Percentiles rank a stretch among this genome's conserved stretches.
These are phyloP conservation scores for Boletus sensibilis DNA, from an alignment of 768 basidiomycete genomes.

Conservation along the genomic window DNA sequence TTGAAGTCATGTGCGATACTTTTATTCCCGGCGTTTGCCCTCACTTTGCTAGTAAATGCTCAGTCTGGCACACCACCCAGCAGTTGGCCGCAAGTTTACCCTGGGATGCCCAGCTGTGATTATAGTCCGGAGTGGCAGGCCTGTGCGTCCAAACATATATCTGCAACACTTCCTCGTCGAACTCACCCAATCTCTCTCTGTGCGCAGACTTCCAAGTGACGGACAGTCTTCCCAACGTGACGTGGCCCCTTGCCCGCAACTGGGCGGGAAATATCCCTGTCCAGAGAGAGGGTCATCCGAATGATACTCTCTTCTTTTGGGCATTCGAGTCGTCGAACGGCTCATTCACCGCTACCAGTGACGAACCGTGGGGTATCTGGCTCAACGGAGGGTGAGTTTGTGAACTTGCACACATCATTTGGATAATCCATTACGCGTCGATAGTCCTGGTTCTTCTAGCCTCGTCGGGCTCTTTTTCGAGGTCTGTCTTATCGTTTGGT, in stretches of 20 bases:
- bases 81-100: conserved; percentile 42
- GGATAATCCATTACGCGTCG: neutral
- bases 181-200: neutral
- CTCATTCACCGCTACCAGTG: conserved; percentile 48
- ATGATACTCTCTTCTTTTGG: conserved; percentile 66
- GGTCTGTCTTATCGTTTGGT: conserved; percentile 35
- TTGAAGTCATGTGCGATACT: conserved; percentile 11
- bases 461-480: conserved; percentile 63
- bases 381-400: conserved; percentile 62
- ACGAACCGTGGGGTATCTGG: conserved; percentile 72
- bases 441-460: conserved; percentile 68
- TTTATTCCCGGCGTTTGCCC: neutral
- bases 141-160: conserved; percentile 41
- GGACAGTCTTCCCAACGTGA: conserved; percentile 55
- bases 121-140: conserved; percentile 61
- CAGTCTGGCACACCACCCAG: conserved; percentile 29
- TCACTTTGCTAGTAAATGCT: conserved; percentile 16
- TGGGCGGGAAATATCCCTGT: conserved; percentile 68
- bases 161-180: neutral
- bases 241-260: conserved; percentile 49
- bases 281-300: conserved; percentile 55
- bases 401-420: neutral
- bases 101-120: conserved; percentile 43
- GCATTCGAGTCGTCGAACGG: conserved; percentile 57
- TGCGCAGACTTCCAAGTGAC: conserved; percentile 60